Evolutionary conservation across 208 protist species (phyloP), one percentile per base, ranked within the genome.

Genomic region (Wallacemonas sp.): DNA sequence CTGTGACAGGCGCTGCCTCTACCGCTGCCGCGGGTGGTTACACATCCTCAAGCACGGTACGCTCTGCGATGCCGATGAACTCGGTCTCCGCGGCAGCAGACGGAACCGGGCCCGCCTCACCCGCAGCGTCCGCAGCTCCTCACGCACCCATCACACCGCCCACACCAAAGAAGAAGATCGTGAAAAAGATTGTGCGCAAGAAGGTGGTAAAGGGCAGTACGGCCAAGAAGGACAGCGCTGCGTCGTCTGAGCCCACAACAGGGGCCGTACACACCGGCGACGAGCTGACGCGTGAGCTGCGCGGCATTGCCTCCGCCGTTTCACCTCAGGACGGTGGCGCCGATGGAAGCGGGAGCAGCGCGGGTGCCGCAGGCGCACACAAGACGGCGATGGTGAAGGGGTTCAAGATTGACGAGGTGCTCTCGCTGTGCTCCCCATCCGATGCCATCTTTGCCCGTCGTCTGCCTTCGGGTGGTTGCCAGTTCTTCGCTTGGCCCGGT

Each of bases 401-500:
- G 8, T 95, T 78, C 63, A 79, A 80, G 42, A 83, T 95, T 26
- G 82, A 91, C 12, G 89, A 95, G 64, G 84, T 95, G n/a, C 30
- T 65, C 9, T 49, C 73, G 9, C 60, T 86, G 2, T 95, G 89
- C 68, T 73, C 68, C 30, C 42, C 70, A 1, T 69, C 51, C 15
- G 89, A 95, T 65, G 84, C 82, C 36, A 66, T 95, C n/a, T 95
- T 95, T 22, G 89, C 89, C 3, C 84, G 89, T 8, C 83, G 86
- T 2, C 75, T 95, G 17, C 79, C 89, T 0, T 70, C 83, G 3
- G 89, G 89, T 15, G 89, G 89, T 24, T 95, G 86, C 58, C 89
- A 95, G 71, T 95, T 92, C 77, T 95, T 95, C 62, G 86, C 89
- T 2, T 95, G 89, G 89, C 89, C 89, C 1, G 89, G 89, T 22